Percentiles rank a stretch among this genome's conserved stretches.
Evolutionary conservation across 2,329 filamentous ascomycete species (phyloP).

Genomic region (Scytalidium lignicola): DNA sequence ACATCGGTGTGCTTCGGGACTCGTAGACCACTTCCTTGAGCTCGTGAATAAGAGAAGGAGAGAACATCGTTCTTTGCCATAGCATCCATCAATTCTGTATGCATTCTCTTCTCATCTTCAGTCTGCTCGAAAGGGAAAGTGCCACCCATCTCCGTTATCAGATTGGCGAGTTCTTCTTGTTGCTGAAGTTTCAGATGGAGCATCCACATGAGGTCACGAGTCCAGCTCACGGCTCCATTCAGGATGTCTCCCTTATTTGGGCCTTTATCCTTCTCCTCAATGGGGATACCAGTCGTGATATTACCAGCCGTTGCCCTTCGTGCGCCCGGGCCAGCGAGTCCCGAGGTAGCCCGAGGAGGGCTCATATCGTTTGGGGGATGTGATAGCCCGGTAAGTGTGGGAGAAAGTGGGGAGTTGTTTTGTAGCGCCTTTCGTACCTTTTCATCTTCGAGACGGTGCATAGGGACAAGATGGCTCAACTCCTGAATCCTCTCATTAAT

Average conservation of each 20-base stretch:
- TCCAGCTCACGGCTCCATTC: conserved; percentile 96
- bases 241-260: conserved; percentile 99
- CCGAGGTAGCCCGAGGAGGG: conserved; percentile 75
- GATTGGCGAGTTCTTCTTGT: conserved; percentile 78
- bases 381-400: conserved; percentile 66
- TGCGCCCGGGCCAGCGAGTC: conserved; percentile 79
- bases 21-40: conserved; percentile 75
- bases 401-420: conserved; percentile 85
- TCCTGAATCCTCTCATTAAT: conserved; percentile 99
- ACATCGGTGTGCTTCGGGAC: conserved; percentile 93
- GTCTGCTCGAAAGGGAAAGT: conserved; percentile 75
- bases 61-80: conserved; percentile 70
- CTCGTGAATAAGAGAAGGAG: conserved; percentile 80
- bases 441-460: conserved; percentile 91
- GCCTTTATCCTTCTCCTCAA: conserved; percentile 97
- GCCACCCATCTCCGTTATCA: conserved; percentile 67
- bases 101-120: conserved; percentile 94
- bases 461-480: conserved; percentile 85
- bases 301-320: conserved; percentile 72
- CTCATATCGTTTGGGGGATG: conserved; percentile 46
- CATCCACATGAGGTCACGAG: conserved; percentile 96
- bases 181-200: conserved; percentile 83
- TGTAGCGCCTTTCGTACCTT: conserved; percentile 93
- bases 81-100: conserved; percentile 83
- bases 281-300: conserved; percentile 86